These are phyloP conservation scores for Schoenoplectus triqueter DNA, from an alignment of 202 grass and related monocot species.

Conservation along the genomic window DNA sequence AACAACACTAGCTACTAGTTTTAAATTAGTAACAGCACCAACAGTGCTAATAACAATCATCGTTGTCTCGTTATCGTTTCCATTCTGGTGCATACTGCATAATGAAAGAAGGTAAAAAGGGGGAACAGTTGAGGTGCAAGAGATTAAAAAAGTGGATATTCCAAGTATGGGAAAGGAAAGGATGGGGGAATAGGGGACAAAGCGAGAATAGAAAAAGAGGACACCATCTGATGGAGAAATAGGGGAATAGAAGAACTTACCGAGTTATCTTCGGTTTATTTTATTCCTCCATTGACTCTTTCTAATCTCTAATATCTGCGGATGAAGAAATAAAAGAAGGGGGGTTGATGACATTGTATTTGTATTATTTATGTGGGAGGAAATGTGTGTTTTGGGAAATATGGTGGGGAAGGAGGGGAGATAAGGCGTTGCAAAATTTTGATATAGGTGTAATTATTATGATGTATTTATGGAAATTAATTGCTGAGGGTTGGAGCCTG, in stretches of 20 bases:
- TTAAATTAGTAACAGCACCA: not conserved
- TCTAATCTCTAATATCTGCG: not conserved
- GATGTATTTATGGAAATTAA: constrained; percentile 39
- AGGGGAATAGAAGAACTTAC: constrained; percentile 29
- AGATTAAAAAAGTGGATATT: constrained; percentile 11
- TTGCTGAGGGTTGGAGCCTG: not conserved
- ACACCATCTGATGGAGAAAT: not conserved
- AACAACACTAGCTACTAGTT: too few relatives aligned
- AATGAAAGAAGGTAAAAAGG: not conserved
- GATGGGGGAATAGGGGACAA: not conserved
- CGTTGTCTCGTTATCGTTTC: not conserved
- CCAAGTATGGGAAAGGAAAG: constrained; percentile 7
- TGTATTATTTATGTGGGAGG: not conserved
- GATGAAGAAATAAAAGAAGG: not conserved
- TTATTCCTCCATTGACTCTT: constrained; percentile 34
- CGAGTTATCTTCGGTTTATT: constrained; percentile 31
- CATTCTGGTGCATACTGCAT: not conserved
- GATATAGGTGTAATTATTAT: constrained; percentile 35
- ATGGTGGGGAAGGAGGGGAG: constrained; percentile 24
- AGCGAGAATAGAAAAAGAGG: not conserved
- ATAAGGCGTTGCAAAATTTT: constrained; percentile 35
- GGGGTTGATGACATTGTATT: not conserved
- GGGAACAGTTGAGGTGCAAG: not conserved
- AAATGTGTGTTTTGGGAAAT: constrained; percentile 24
- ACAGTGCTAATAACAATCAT: not conserved